Conservation (phyloP, 2,329 filamentous ascomycete species). For the Aaosphaeria arxii region DNA sequence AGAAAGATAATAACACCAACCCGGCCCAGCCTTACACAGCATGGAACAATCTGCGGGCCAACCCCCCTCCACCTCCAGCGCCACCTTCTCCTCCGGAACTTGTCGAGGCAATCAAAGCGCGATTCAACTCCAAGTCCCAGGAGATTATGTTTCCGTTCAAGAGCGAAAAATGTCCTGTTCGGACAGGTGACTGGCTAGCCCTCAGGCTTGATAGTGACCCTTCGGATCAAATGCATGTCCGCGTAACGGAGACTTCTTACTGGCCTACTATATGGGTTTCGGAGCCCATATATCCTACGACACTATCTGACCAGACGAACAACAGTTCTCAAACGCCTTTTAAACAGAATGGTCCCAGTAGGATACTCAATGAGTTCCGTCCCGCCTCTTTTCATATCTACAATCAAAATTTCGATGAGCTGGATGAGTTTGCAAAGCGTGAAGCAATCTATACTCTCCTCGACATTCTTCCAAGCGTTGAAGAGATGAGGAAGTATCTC, state of each 20-base stretch:
- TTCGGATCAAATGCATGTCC: conserved; percentile 44
- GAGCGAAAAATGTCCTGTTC: conserved; percentile 33
- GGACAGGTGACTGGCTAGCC: conserved; percentile 53
- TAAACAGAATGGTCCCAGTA: not conserved
- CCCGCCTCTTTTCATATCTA: conserved; percentile 45
- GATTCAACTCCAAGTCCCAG: conserved; percentile 34
- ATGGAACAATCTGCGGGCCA: not conserved
- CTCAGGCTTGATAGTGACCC: conserved; percentile 22
- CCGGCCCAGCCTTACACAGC: conserved; percentile 1
- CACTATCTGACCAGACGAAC: not conserved
- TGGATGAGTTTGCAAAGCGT: conserved; percentile 47
- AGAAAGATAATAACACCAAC: conserved; percentile 9
- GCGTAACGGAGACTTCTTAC: conserved; percentile 45
- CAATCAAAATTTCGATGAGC: conserved; percentile 56
- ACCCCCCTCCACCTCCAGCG: not conserved
- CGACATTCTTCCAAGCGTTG: conserved; percentile 59
- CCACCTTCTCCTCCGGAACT: not conserved
- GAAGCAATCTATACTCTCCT: conserved; percentile 53
- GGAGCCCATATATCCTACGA: conserved; percentile 17
- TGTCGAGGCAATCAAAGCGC: conserved; percentile 8
- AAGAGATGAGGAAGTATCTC: conserved; percentile 55
- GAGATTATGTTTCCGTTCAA: conserved; percentile 44
- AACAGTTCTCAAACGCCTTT: not conserved
- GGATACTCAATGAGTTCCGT: conserved; percentile 20
- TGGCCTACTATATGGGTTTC: conserved; percentile 42